Percentiles rank a stretch among this genome's conserved stretches.
phyloP scores from a whole-genome alignment of 2,329 filamentous ascomycete genomes.

The Pseudogymnoascus sp. region DNA sequence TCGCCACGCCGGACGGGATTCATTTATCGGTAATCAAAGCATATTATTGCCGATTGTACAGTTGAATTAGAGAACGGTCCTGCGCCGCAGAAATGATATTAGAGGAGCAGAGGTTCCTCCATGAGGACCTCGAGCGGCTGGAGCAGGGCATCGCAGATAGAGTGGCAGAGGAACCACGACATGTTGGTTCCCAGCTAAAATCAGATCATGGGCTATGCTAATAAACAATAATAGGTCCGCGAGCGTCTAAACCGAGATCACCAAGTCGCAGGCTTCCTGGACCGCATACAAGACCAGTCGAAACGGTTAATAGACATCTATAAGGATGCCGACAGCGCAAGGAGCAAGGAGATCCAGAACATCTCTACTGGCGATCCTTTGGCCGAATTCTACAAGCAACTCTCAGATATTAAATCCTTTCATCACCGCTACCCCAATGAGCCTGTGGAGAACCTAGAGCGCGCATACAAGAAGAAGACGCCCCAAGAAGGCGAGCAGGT shows the following conservation, averaged over 20 bases:
- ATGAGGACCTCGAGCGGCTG: constrained; percentile 92
- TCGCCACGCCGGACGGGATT: neutral
- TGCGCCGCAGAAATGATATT: constrained; percentile 54
- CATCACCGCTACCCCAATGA: constrained; percentile 89
- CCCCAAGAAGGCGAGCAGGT: constrained; percentile 55
- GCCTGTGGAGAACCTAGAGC: constrained; percentile 88
- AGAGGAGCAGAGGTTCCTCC: constrained; percentile 87
- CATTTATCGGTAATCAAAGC: neutral
- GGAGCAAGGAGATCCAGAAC: constrained; percentile 70
- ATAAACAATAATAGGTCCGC: constrained; percentile 53
- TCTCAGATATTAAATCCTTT: constrained; percentile 73
- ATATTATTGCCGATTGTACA: neutral
- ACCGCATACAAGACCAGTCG: constrained; percentile 81
- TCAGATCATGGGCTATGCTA: neutral
- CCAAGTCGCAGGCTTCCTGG: constrained; percentile 77
- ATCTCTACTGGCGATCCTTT: constrained; percentile 81
- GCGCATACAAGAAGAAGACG: constrained; percentile 69
- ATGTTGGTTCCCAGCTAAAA: constrained; percentile 46
- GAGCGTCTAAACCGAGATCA: constrained; percentile 86
- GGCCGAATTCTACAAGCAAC: constrained; percentile 81
- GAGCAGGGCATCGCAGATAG: constrained; percentile 91
- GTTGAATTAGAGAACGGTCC: neutral
- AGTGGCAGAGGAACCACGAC: constrained; percentile 77
- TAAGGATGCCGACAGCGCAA: constrained; percentile 63
- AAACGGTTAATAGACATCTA: constrained; percentile 74